Evolutionary conservation across 2,329 filamentous ascomycete species (phyloP).

Genomic region (Penicillium hesseltinei): DNA sequence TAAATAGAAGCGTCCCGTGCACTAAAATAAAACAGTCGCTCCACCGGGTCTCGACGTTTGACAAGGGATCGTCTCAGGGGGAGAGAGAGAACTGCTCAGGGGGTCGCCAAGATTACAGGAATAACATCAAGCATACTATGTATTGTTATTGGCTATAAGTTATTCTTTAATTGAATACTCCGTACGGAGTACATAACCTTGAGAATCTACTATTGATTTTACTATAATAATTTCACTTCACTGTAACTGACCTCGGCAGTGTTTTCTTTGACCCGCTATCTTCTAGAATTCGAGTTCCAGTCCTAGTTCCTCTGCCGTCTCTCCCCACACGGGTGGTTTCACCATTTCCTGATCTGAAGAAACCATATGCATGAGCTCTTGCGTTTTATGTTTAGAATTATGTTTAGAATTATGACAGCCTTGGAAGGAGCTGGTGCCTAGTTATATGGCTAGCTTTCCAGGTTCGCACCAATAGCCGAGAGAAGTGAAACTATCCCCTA

Average conservation of each 20-base stretch:
- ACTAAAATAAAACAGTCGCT: slow-evolving; percentile 8
- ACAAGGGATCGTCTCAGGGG: slow-evolving; percentile 14
- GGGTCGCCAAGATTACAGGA: slow-evolving; percentile 16
- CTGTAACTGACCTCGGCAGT: background rate
- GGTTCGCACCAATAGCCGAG: background rate
- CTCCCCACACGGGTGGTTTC: slow-evolving; percentile 9
- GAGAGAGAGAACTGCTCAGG: slow-evolving; percentile 4
- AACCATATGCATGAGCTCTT: background rate
- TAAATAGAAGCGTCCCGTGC: slow-evolving; percentile 17
- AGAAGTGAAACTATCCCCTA: background rate
- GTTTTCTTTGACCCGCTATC: slow-evolving; percentile 10
- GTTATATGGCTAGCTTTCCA: background rate
- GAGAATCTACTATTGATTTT: background rate
- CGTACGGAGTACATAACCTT: background rate
- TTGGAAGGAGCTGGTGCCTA: background rate
- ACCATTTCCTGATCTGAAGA: background rate
- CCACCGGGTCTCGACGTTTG: slow-evolving; percentile 1
- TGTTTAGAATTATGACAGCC: background rate
- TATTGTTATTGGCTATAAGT: slow-evolving; percentile 2
- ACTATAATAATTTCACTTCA: too few species aligned
- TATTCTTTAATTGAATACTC: background rate
- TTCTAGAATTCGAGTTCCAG: slow-evolving; percentile 6
- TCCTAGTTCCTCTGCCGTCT: background rate
- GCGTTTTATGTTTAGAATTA: background rate
- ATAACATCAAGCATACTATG: background rate